Evolutionary conservation across 176 grass and related monocot genomes (phyloP).

Genomic region (Cenchrus fungigraminus): DNA sequence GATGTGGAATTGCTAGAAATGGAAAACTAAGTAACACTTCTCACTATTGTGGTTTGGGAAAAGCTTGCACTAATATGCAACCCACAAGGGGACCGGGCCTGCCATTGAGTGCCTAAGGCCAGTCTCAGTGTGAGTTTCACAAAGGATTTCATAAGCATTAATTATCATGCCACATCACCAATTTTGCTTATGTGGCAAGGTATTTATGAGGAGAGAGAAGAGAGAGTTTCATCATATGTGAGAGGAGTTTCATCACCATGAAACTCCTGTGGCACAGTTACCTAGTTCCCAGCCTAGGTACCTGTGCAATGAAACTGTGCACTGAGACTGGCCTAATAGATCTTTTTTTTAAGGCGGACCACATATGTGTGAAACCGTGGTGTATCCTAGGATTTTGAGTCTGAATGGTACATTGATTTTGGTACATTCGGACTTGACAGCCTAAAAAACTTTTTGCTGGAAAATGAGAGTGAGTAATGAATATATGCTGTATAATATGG

Average conservation of each 20-base stretch:
- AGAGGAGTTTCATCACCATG: too few relatives aligned
- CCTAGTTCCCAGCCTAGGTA: too few relatives aligned
- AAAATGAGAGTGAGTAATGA: slow-evolving; percentile 13
- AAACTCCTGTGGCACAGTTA: too few relatives aligned
- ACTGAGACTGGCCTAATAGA: too few relatives aligned
- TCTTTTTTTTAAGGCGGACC: background rate
- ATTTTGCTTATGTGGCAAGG: too few relatives aligned
- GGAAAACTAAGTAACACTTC: background rate
- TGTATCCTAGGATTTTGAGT: background rate
- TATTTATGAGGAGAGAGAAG: too few relatives aligned
- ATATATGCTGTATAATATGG: background rate
- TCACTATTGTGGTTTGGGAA: background rate
- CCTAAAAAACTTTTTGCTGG: background rate
- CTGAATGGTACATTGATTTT: slow-evolving; percentile 12
- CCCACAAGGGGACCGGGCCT: background rate
- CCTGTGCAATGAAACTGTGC: too few relatives aligned
- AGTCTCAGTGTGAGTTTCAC: too few relatives aligned
- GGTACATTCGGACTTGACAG: background rate
- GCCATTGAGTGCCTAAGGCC: background rate
- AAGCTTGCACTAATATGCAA: background rate
- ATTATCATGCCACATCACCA: too few relatives aligned
- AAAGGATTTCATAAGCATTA: too few relatives aligned
- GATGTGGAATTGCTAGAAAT: slow-evolving; percentile 1
- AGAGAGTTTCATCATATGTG: too few relatives aligned
- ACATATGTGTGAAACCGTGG: background rate